Evolutionary conservation across 2,329 filamentous ascomycete genomes (phyloP).

Genomic region (Blastomyces emzantsi): DNA sequence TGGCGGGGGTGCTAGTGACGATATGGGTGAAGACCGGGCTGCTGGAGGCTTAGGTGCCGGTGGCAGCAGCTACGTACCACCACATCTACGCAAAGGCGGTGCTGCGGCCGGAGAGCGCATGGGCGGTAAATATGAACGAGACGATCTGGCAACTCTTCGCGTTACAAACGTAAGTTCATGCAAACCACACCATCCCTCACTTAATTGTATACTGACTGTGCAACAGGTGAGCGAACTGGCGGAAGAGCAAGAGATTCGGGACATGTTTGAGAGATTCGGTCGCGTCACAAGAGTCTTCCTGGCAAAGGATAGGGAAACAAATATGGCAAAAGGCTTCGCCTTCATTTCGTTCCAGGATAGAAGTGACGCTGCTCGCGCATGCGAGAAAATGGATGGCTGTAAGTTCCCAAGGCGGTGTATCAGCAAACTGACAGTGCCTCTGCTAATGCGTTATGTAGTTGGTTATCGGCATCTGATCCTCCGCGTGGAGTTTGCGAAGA

Average conservation of each 20-base stretch:
- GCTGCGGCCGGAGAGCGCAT: slow-evolving; percentile 66
- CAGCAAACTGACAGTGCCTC: not conserved
- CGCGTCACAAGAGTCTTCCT: slow-evolving; percentile 96
- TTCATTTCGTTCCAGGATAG: slow-evolving; percentile 97
- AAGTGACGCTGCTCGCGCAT: slow-evolving; percentile 80
- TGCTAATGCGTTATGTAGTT: slow-evolving; percentile 27
- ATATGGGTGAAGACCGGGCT: slow-evolving; percentile 37
- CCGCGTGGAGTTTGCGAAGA: slow-evolving; percentile 46
- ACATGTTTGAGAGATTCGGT: slow-evolving; percentile 97
- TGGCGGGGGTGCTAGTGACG: slow-evolving; percentile 30
- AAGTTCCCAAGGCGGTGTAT: slow-evolving; percentile 31
- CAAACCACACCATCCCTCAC: slow-evolving; percentile 6
- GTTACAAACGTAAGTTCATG: slow-evolving; percentile 79
- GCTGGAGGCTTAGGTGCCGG: slow-evolving; percentile 50
- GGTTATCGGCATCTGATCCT: slow-evolving; percentile 46
- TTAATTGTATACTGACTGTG: slow-evolving; percentile 11
- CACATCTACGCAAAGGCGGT: slow-evolving; percentile 69
- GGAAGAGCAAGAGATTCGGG: slow-evolving; percentile 87
- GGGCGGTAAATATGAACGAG: slow-evolving; percentile 88
- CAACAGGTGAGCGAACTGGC: slow-evolving; percentile 86
- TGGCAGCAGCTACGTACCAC: slow-evolving; percentile 86
- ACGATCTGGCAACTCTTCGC: slow-evolving; percentile 90
- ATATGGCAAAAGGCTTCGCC: slow-evolving; percentile 94
- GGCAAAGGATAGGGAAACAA: slow-evolving; percentile 94
- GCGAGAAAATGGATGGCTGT: slow-evolving; percentile 96